These are phyloP conservation scores for Chlorophyllum brunneum DNA, from an alignment of 768 basidiomycete genomes.

Conservation along the genomic window DNA sequence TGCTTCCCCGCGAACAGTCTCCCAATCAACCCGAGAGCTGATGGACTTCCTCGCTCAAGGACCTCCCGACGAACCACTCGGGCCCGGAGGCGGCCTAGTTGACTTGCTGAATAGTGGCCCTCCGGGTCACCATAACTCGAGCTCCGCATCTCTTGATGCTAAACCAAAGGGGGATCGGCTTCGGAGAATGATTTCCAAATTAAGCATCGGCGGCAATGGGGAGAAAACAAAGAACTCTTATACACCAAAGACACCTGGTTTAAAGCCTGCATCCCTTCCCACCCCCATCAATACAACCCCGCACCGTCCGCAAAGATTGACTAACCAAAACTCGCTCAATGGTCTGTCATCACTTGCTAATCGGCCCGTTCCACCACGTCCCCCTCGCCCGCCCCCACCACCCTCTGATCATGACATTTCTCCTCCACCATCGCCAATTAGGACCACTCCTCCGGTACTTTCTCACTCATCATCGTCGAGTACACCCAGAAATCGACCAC, in stretches of 20 bases:
- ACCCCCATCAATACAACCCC: constrained; percentile 14
- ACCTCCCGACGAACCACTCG: constrained; percentile 36
- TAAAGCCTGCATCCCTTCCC: constrained; percentile 8
- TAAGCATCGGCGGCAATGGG: constrained; percentile 49
- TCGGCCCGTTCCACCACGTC: constrained; percentile 58
- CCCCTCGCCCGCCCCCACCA: constrained; percentile 38
- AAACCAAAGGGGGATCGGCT: constrained; percentile 59
- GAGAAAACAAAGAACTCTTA: constrained; percentile 30
- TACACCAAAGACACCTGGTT: constrained; percentile 16
- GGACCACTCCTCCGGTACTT: constrained; percentile 2
- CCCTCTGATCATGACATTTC: constrained; percentile 35
- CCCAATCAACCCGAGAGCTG: constrained; percentile 46
- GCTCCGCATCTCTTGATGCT: constrained; percentile 32
- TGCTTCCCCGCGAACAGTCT: constrained; percentile 26
- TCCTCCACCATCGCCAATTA: constrained; percentile 18
- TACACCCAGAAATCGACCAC: neutral
- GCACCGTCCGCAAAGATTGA: constrained; percentile 13
- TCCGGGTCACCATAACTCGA: constrained; percentile 33
- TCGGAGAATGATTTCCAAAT: constrained; percentile 80
- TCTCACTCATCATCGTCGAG: constrained; percentile 13
- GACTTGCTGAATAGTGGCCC: constrained; percentile 59
- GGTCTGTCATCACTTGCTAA: constrained; percentile 50
- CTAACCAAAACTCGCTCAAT: constrained; percentile 25
- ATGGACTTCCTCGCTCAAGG: constrained; percentile 56
- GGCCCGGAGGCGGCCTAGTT: constrained; percentile 44